A percentile compares a stretch with the other conserved stretches of the same genome.
Conservation (phyloP, 768 basidiomycete genomes). For the Mycena haematopus region DNA sequence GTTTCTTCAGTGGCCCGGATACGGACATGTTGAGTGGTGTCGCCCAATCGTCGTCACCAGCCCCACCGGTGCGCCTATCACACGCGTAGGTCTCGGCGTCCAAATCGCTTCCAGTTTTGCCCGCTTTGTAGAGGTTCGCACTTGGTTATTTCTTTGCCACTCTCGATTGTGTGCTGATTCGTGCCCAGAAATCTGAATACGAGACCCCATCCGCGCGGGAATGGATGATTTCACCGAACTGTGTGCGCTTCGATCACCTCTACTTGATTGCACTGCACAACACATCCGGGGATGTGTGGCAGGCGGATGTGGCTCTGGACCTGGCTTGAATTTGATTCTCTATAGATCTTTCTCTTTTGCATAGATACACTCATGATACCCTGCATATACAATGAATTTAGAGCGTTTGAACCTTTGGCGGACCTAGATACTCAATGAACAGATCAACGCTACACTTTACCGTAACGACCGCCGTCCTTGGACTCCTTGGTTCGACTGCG, state of each 20-base stretch:
- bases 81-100: slow-evolving; percentile 33
- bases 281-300: slow-evolving; percentile 14
- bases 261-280: slow-evolving; percentile 7
- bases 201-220: not conserved
- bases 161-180: no score
- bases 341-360: not conserved
- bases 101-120: slow-evolving; percentile 8
- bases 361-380: no score
- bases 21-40: slow-evolving; percentile 47
- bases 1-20: slow-evolving; percentile 53
- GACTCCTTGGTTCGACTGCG: no score
- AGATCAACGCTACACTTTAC: no score
- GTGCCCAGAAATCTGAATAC: slow-evolving; percentile 1
- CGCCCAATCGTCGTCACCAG: slow-evolving; percentile 45
- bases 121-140: slow-evolving; percentile 9
- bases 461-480: no score
- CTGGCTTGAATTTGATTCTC: not conserved
- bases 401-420: no score
- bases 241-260: slow-evolving; percentile 15
- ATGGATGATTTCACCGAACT: slow-evolving; percentile 6
- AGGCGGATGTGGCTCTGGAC: slow-evolving; percentile 21
- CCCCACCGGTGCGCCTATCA: slow-evolving; percentile 42
- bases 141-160: not conserved
- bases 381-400: no score
- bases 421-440: no score